Evolutionary conservation across 306 rosid genomes (phyloP), one percentile per base, ranked within the genome.

Genomic region (Morella rubra): DNA sequence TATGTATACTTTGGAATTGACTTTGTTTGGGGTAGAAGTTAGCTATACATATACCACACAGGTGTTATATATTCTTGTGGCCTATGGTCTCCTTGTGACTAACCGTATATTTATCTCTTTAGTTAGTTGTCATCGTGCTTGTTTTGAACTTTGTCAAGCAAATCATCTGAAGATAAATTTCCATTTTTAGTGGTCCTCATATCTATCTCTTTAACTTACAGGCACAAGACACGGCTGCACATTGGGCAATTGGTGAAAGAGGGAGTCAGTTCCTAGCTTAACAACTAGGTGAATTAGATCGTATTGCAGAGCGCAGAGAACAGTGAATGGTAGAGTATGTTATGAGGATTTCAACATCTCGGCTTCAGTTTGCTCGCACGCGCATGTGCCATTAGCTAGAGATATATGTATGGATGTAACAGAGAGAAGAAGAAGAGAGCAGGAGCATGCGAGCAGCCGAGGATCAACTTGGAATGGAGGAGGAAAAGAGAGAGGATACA

Each of bases 191-290:
- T 19, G 18, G 8, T 71, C 67, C 37, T 73, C 73, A 59, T 24
- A 13, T 69, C 82, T 70, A 44, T 45, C 69, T 78, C 44, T 80
- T 71, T 4, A 18, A 78, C 47, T 85, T 79, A 70, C 87, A 94
- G 98, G 90, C 98, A 87, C 79, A 94, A 94, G 90, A 91, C 96
- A 20, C 87, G 98, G 82, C 83, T 86, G 41, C 97, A 91, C 71
- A 91, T 94, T 84, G 98, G 98, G 83, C 91, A 91, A 61, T 80
- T 94, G 90, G 98, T 94, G 84, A 94, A 94, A 81, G 96, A 91
- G n/a, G n/a, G n/a, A n/a, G n/a, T n/a, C n/a, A n/a, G n/a, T n/a
- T n/a, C n/a, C n/a, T n/a, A n/a, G n/a, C n/a, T n/a, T n/a, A n/a
- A n/a, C n/a, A n/a, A n/a, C n/a, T n/a, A n/a, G n/a, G n/a, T n/a